A percentile compares a stretch with the other conserved stretches of the same genome.
These are phyloP conservation scores for Leishmania lainsoni DNA, from an alignment of 208 protist species.

Conservation along the genomic window DNA sequence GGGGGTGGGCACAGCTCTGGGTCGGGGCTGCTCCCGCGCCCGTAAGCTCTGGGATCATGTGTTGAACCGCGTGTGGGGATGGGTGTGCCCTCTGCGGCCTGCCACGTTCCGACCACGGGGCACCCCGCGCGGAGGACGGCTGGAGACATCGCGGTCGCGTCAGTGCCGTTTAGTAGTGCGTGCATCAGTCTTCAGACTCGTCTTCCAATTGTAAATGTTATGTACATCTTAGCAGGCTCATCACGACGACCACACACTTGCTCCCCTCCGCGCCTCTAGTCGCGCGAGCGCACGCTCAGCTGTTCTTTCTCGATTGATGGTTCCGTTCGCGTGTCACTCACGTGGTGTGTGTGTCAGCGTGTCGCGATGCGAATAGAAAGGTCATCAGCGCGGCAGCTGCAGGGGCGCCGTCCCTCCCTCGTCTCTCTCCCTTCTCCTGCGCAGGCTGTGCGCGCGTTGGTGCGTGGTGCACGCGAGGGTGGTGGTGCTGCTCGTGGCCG, in stretches of 20 bases:
- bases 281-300: conserved; percentile 29
- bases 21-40: too few species aligned
- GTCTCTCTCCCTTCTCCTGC: neutral
- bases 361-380: conserved; percentile 36
- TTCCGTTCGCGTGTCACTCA: conserved; percentile 65
- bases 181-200: conserved; percentile 33
- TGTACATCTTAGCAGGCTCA: conserved; percentile 29
- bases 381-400: conserved; percentile 19
- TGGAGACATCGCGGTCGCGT: too few species aligned
- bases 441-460: neutral
- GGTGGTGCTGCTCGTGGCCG: neutral
- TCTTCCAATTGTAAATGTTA: conserved; percentile 36
- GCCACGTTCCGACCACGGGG: too few species aligned
- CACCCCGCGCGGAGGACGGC: too few species aligned
- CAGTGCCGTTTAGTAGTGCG: conserved; percentile 23
- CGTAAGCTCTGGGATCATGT: too few species aligned
- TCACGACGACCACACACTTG: conserved; percentile 17
- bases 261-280: neutral
- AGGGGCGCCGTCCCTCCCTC: neutral
- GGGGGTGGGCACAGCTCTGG: neutral
- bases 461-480: neutral
- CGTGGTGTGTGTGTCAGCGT: conserved; percentile 42
- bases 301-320: conserved; percentile 70
- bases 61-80: too few species aligned
- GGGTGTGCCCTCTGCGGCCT: too few species aligned